A percentile compares a stretch with the other conserved stretches of the same genome.
These are phyloP conservation scores for Cladosporium oxysporum DNA, from an alignment of 2,329 filamentous ascomycete genomes.

Conservation along the genomic window DNA sequence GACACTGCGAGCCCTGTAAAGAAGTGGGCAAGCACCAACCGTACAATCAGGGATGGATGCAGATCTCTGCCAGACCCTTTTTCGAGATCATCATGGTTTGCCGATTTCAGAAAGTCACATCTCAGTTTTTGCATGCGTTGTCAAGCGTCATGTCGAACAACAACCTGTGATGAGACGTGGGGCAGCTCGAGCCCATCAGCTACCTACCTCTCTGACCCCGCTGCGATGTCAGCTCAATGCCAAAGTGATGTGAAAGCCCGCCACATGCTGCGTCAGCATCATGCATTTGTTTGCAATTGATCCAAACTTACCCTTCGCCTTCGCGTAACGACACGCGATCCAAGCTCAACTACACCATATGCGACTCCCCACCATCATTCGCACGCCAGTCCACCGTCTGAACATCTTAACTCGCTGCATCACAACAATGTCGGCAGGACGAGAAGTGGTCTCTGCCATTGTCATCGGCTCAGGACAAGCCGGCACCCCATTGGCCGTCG, in stretches of 20 bases:
- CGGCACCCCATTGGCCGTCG: constrained; percentile 53
- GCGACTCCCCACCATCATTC: neutral
- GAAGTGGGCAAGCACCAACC: neutral
- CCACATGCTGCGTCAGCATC: constrained; percentile 8
- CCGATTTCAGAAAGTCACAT: neutral
- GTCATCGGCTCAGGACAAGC: constrained; percentile 57
- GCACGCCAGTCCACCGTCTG: neutral
- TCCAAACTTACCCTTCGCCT: neutral
- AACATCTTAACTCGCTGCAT: neutral
- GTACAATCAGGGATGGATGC: neutral
- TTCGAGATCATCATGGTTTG: neutral
- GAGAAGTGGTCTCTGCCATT: constrained; percentile 43
- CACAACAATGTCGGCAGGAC: neutral
- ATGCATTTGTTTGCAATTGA: neutral
- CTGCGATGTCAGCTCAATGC: neutral
- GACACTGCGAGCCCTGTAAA: neutral
- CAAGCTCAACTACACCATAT: neutral
- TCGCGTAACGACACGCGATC: neutral
- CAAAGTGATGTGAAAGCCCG: neutral
- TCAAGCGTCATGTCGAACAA: no score
- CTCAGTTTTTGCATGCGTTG: neutral
- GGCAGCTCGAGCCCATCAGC: neutral
- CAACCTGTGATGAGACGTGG: neutral
- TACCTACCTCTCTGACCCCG: neutral
- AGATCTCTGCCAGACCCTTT: neutral